Base-by-base conservation (phyloP, 306 rosid genomes). In the Quercus dentata region DNA sequence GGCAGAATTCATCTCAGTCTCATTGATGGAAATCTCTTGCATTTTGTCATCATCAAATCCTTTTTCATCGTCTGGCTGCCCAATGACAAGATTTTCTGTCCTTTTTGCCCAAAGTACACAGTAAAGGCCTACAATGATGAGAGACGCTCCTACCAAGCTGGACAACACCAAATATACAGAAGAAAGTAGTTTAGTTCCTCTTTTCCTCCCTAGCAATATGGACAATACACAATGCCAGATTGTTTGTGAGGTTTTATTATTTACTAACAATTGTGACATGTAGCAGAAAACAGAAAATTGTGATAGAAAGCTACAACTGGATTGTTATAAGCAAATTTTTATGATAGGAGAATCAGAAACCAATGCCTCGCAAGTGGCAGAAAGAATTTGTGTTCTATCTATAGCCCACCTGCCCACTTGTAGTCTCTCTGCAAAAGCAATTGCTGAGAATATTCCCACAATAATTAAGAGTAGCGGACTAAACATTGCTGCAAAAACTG, bases 401-500 rank as follows among this genome's bases (percentile, higher is more conserved):
- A 28, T 72, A 9, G 17, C 73, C 55, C 73, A 86, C 87, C 87
- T 86, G 69, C 83, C 81, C 21, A 80, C 3, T n/a, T 67, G 83
- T 51, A 74, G 67, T 76, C 77, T 21, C 81, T 80, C 85, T 2
- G 89, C 80, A 25, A 86, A 80, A 57, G 78, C 81, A 69, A 86
- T 31, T 10, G 85, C 74, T 0, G 87, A 86, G 76, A 77, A 78
- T 30, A 81, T 30, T 55, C 57, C 85, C 20, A 80, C 85, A 6
- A 75, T 25, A 38, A 78, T 73, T 1, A 83, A 76, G 62, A 17
- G 74, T 25, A 83, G 65, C 20, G 85, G 90, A 31, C 79, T 78
- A 44, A 86, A 83, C 87, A 87, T 83, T 14, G 86, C 83, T 5
- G 82, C 51, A 81, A 73, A 86, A 71, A 81, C 82, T 15, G 90